Evolutionary conservation across 768 basidiomycete genomes (phyloP).

Genomic region (Leucogyrophana mollusca): DNA sequence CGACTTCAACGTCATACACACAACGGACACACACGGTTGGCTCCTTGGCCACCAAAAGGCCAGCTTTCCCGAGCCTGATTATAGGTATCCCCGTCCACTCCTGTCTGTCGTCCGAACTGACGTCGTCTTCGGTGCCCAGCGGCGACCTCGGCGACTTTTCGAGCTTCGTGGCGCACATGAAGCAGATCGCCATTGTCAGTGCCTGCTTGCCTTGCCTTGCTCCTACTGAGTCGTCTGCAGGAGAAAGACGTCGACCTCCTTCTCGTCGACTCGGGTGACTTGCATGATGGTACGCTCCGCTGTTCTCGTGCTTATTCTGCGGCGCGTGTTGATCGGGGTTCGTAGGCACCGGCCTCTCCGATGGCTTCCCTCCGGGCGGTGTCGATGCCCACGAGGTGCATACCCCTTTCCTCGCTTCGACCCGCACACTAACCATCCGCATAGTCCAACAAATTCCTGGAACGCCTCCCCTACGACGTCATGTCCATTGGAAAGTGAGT

Average conservation of each 20-base stretch:
- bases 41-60: constrained; percentile 81
- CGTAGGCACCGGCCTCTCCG: constrained; percentile 73
- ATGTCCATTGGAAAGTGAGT: constrained; percentile 83
- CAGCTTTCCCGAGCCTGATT: constrained; percentile 74
- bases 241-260: constrained; percentile 79
- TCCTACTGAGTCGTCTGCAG: constrained; percentile 23
- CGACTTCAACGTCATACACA: constrained; percentile 86
- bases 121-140: constrained; percentile 17
- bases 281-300: constrained; percentile 56
- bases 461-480: constrained; percentile 75
- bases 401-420: neutral
- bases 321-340: constrained; percentile 6
- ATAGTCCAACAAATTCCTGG: constrained; percentile 75
- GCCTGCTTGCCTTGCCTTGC: neutral
- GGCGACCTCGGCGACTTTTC: constrained; percentile 80
- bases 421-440: neutral
- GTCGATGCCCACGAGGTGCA: constrained; percentile 71
- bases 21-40: constrained; percentile 84
- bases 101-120: constrained; percentile 11
- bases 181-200: constrained; percentile 61
- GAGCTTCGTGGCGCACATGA: constrained; percentile 85
- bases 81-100: too few species aligned
- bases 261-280: constrained; percentile 78
- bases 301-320: neutral
- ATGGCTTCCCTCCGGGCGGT: constrained; percentile 69